Evolutionary conservation across 2,329 filamentous ascomycete genomes (phyloP), one percentile per base, ranked within the genome.

Genomic region (Leptoxyphium fumago): DNA sequence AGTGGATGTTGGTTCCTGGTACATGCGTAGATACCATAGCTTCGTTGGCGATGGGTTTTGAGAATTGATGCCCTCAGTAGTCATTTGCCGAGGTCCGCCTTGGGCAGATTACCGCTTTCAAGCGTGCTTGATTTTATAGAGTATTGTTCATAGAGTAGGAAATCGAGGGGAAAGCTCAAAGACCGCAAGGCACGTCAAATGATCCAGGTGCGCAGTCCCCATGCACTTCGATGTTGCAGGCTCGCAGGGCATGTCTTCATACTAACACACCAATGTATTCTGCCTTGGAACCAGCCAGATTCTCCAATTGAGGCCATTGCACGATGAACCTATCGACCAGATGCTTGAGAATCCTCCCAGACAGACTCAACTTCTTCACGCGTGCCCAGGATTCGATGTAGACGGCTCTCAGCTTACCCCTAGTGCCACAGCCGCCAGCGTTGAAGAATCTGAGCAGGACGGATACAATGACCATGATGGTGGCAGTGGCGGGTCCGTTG

Each of bases 371-470:
- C 10, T 76, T 80, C 51, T 74, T 80, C 13, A 94, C 84, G 13
- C 91, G 74, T 2, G 91, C 89, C 81, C 88, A 95, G 15, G 84
- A 91, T 69, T 98, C 91, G 26, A 95, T 75, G 60, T 91, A 98
- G 11, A 96, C 69, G 9, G 83, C 80, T 49, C 78, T 76, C 66
- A 89, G 80, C 50, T 73, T 73, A 26, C 70, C 64, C 15, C 67
- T 60, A 7, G 56, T 56, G 32, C 62, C 49, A 29, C 55, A 61
- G 9, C 64, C 61, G 41, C 51, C 48, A 5, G 63, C 41, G 46
- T 70, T 56, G 46, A 72, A 66, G 54, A 76, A 70, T n/a, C 73
- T 69, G 42, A 83, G 55, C 11, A 78, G 40, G 2, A 74, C 61
- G 1, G 70, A 67, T 0, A 76, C 75, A 2, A 80, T 57, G 3